These are phyloP conservation scores for Urtica urens DNA, from an alignment of 306 rosid species.

Conservation along the genomic window DNA sequence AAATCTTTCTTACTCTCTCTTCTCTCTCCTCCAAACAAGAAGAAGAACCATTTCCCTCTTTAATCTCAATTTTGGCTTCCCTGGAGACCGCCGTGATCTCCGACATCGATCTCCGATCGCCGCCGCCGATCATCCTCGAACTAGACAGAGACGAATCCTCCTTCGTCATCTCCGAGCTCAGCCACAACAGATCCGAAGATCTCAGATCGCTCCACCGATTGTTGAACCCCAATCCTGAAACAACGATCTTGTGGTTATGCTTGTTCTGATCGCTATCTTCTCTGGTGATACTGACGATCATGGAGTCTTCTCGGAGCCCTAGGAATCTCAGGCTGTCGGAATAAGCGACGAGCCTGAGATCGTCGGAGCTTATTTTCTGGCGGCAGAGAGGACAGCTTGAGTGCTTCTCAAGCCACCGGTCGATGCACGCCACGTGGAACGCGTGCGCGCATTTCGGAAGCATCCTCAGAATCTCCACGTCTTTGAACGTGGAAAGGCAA, in stretches of 20 bases:
- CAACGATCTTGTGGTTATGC: slow-evolving; percentile 58
- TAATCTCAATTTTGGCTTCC: slow-evolving; percentile 34
- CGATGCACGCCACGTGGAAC: slow-evolving; percentile 80
- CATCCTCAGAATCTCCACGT: slow-evolving; percentile 56
- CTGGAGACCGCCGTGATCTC: slow-evolving; percentile 70
- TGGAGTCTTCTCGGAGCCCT: slow-evolving; percentile 43
- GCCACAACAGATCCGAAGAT: slow-evolving; percentile 74
- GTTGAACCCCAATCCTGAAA: slow-evolving; percentile 62
- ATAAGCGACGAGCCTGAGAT: slow-evolving; percentile 33
- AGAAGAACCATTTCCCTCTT: slow-evolving; percentile 26
- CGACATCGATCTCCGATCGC: slow-evolving; percentile 65
- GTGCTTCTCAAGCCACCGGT: slow-evolving; percentile 84
- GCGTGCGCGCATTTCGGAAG: slow-evolving; percentile 90
- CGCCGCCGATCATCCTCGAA: slow-evolving; percentile 29
- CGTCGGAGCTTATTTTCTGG: slow-evolving; percentile 51
- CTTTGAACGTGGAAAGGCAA: slow-evolving; percentile 80
- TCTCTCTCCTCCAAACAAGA: slow-evolving; percentile 33
- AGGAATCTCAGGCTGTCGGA: slow-evolving; percentile 62
- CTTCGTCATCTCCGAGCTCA: slow-evolving; percentile 68
- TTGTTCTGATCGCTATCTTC: slow-evolving; percentile 52
- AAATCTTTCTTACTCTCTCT: slow-evolving; percentile 55
- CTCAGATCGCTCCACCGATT: slow-evolving; percentile 86
- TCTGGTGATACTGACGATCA: slow-evolving; percentile 58
- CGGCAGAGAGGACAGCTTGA: slow-evolving; percentile 94
- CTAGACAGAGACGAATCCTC: slow-evolving; percentile 21